phyloP scores from a whole-genome alignment of 345 rosid genomes.

The Orychophragmus violaceus region DNA sequence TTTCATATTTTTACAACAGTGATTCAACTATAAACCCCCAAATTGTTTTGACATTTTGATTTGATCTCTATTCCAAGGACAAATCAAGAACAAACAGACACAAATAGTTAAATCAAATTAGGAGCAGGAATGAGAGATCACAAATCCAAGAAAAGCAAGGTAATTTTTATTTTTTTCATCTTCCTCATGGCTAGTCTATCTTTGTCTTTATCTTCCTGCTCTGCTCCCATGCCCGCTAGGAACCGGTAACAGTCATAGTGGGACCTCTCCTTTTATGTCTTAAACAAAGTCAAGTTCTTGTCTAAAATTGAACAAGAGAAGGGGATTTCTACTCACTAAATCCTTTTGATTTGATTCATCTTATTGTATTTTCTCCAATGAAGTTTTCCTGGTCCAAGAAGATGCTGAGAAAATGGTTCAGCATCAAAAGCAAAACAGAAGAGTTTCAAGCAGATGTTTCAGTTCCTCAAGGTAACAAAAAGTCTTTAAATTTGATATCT shows the following conservation, averaged over 20 bases:
- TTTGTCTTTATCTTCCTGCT: too few species aligned
- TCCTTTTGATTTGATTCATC: background rate
- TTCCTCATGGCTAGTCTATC: too few species aligned
- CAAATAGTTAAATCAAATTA: constrained; percentile 33
- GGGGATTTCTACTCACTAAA: too few species aligned
- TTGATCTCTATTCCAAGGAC: constrained; percentile 17
- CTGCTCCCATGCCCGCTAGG: too few species aligned
- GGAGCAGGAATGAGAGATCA: constrained; percentile 72
- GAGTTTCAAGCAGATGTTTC: constrained; percentile 81
- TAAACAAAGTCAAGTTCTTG: too few species aligned
- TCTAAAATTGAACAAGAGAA: too few species aligned
- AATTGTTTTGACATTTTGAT: constrained; percentile 12
- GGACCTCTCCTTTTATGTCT: too few species aligned
- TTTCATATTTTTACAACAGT: background rate
- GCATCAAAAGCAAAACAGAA: constrained; percentile 83
- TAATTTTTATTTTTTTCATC: constrained; percentile 21
- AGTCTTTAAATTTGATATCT: background rate
- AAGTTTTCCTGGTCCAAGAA: constrained; percentile 96
- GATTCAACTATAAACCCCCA: constrained; percentile 28
- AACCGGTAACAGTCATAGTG: too few species aligned
- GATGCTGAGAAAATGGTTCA: constrained; percentile 88
- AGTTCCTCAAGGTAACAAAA: constrained; percentile 49
- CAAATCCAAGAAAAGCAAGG: constrained; percentile 88
- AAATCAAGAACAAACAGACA: constrained; percentile 27
- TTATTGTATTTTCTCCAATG: constrained; percentile 10